A percentile compares a stretch with the other conserved stretches of the same genome.
phyloP scores from a whole-genome alignment of 176 grass and related monocot species.

The Rhynchospora pubera region DNA sequence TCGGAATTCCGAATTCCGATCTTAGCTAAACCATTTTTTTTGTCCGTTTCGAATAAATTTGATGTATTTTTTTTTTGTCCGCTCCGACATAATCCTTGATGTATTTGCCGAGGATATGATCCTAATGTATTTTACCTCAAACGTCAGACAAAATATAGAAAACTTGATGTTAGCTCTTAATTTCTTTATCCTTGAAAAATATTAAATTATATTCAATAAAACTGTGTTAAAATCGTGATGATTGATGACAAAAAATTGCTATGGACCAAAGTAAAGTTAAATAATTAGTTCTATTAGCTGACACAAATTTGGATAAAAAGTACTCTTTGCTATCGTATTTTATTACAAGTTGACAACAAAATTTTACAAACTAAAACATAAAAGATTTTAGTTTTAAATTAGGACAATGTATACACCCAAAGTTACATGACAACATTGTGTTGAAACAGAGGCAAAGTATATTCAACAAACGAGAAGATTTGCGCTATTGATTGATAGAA shows the following conservation, averaged over 20 bases:
- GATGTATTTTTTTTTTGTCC: no score
- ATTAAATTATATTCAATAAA: neutral
- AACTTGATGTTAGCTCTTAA: neutral
- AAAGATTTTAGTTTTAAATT: neutral
- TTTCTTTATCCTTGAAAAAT: neutral
- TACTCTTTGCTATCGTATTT: neutral
- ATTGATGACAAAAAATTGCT: neutral
- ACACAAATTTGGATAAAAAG: neutral
- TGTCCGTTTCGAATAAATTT: no score
- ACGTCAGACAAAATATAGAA: neutral
- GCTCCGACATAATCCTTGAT: neutral
- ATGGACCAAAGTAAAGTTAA: neutral
- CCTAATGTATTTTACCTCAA: neutral
- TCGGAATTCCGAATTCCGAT: no score
- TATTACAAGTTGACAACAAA: neutral
- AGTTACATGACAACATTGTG: slow-evolving; percentile 1
- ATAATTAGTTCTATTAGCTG: neutral
- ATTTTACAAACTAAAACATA: neutral
- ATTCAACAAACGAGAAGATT: neutral
- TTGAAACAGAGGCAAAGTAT: neutral
- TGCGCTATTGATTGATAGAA: neutral
- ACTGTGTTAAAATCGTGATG: neutral
- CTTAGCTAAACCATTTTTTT: no score
- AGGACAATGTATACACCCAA: neutral
- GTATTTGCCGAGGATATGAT: neutral